phyloP scores from a whole-genome alignment of 2,329 filamentous ascomycete genomes.

The Trichoderma sp. region DNA sequence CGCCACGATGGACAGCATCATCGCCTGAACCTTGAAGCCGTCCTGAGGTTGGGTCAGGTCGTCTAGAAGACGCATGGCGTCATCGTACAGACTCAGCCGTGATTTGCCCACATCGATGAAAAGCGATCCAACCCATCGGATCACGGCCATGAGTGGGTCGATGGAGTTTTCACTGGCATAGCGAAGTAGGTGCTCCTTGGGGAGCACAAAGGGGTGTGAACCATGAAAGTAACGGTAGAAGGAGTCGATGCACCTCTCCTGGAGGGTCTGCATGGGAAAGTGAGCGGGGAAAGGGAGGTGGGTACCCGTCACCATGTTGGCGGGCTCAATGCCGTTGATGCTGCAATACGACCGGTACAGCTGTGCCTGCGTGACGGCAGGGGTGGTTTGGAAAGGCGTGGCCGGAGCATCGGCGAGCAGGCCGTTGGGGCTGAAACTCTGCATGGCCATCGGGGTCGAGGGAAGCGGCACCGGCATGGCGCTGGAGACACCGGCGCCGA shows the following conservation, averaged over 20 bases:
- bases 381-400: slow-evolving; percentile 24
- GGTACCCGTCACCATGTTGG: slow-evolving; percentile 19
- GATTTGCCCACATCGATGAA: slow-evolving; percentile 49
- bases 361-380: slow-evolving; percentile 34
- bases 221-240: slow-evolving; percentile 59
- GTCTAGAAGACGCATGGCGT: slow-evolving; percentile 52
- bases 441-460: slow-evolving; percentile 9
- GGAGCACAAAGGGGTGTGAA: slow-evolving; percentile 57
- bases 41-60: slow-evolving; percentile 47
- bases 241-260: slow-evolving; percentile 54
- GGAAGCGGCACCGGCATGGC: slow-evolving; percentile 6
- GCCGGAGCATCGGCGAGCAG: slow-evolving; percentile 19
- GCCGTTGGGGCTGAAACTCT: slow-evolving; percentile 17
- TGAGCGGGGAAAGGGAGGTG: slow-evolving; percentile 23
- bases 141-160: slow-evolving; percentile 50
- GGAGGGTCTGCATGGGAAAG: slow-evolving; percentile 35
- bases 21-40: slow-evolving; percentile 70
- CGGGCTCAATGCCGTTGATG: slow-evolving; percentile 28
- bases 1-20: slow-evolving; percentile 72
- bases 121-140: slow-evolving; percentile 56
- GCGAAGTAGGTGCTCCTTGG: slow-evolving; percentile 49
- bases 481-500: slow-evolving; percentile 24
- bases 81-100: slow-evolving; percentile 53
- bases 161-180: slow-evolving; percentile 48
- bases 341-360: slow-evolving; percentile 37